Evolutionary conservation across 2,329 filamentous ascomycete species (phyloP).

Genomic region (Fusarium sambucinum): DNA sequence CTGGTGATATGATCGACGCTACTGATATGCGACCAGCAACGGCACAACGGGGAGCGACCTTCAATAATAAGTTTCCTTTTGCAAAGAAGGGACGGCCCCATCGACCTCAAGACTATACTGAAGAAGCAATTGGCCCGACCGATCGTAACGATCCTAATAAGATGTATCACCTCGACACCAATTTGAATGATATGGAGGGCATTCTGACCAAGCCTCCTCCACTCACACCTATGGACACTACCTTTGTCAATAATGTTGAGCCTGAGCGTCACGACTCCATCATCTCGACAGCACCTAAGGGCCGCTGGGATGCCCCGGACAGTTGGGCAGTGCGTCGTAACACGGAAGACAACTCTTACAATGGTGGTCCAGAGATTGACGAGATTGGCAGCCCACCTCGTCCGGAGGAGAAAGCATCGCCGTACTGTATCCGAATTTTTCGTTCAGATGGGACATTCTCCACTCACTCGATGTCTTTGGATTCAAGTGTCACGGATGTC

Average conservation of each 20-base stretch:
- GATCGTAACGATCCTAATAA: conserved; percentile 70
- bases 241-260: conserved; percentile 61
- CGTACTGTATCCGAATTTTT: conserved; percentile 96
- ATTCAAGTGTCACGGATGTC: conserved; percentile 87
- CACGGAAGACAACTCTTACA: conserved; percentile 72
- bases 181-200: conserved; percentile 90
- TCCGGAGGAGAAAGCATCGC: conserved; percentile 78
- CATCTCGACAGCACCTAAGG: conserved; percentile 56
- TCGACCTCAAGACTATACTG: conserved; percentile 64
- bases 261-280: conserved; percentile 56
- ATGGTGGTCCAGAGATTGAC: conserved; percentile 70
- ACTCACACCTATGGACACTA: conserved; percentile 76
- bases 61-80: conserved; percentile 74
- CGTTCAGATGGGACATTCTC: conserved; percentile 94
- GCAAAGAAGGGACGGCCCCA: conserved; percentile 66
- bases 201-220: conserved; percentile 80
- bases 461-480: conserved; percentile 85
- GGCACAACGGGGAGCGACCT: conserved; percentile 61
- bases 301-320: conserved; percentile 92
- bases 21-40: conserved; percentile 46
- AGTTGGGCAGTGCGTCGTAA: conserved; percentile 91
- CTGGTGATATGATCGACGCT: conserved; percentile 48
- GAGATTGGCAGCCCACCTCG: conserved; percentile 75
- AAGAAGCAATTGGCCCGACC: conserved; percentile 70
- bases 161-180: conserved; percentile 84